Evolutionary conservation across 2,329 filamentous ascomycete genomes (phyloP).

Genomic region (Alternaria hordeiaustralica): DNA sequence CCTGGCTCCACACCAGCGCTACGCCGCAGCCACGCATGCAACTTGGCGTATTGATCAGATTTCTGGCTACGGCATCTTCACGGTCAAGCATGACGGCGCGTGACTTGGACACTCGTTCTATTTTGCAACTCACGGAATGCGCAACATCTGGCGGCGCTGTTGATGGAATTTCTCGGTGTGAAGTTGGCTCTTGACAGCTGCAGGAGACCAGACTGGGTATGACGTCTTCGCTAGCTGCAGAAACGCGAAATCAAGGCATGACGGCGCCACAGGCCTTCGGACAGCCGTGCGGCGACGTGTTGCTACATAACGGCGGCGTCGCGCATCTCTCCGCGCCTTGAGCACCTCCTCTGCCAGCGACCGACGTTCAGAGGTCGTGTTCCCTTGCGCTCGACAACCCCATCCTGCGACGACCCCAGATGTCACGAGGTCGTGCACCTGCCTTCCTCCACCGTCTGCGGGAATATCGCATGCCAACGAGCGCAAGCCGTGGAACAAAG

Average conservation of each 20-base stretch:
- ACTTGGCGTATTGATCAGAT: background rate
- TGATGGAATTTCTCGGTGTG: background rate
- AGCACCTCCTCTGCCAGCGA: slow-evolving; percentile 47
- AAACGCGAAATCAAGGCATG: slow-evolving; percentile 42
- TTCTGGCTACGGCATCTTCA: background rate
- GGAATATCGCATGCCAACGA: slow-evolving; percentile 35
- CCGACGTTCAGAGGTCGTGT: slow-evolving; percentile 43
- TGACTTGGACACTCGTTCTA: background rate
- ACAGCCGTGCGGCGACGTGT: slow-evolving; percentile 27
- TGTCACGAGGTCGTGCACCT: slow-evolving; percentile 35
- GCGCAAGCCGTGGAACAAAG: slow-evolving; percentile 49
- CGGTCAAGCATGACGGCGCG: background rate
- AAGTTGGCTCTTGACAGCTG: background rate
- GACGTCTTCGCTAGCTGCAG: slow-evolving; percentile 29
- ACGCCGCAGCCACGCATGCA: slow-evolving; percentile 37
- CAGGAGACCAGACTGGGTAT: slow-evolving; percentile 5
- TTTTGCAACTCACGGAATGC: background rate
- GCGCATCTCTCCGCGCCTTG: slow-evolving; percentile 32
- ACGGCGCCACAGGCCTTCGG: slow-evolving; percentile 26
- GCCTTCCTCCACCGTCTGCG: slow-evolving; percentile 29
- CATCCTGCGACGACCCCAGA: slow-evolving; percentile 29
- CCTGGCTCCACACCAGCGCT: slow-evolving; percentile 30
- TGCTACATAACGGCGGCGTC: slow-evolving; percentile 41
- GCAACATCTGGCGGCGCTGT: background rate
- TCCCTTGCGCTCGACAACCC: slow-evolving; percentile 48